These are phyloP conservation scores for Trametes elegans DNA, from an alignment of 768 basidiomycete genomes.

Conservation along the genomic window DNA sequence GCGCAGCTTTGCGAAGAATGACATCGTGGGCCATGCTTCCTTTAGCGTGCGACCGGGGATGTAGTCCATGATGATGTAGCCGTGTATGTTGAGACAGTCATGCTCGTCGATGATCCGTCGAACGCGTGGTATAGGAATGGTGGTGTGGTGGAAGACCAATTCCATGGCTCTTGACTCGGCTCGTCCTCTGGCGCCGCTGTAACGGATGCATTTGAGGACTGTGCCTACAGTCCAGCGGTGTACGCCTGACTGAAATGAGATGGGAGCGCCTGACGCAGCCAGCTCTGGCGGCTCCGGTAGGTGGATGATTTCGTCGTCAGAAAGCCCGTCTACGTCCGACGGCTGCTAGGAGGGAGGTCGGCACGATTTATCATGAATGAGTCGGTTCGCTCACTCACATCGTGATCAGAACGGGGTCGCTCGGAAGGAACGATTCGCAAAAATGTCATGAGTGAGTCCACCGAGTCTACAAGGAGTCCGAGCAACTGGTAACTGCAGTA, in stretches of 20 bases:
- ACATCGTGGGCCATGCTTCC: slow-evolving; percentile 27
- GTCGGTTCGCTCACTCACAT: background rate
- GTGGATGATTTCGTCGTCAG: slow-evolving; percentile 1
- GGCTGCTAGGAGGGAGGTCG: background rate
- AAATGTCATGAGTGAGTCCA: background rate
- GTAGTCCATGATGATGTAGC: slow-evolving; percentile 24
- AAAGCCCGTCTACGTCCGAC: slow-evolving; percentile 6
- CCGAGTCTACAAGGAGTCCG: background rate
- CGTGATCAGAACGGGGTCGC: background rate
- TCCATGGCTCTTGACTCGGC: background rate
- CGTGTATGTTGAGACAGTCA: background rate
- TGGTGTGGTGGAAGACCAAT: slow-evolving; percentile 7
- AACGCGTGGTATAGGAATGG: slow-evolving; percentile 20
- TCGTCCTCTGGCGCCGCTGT: slow-evolving; percentile 9
- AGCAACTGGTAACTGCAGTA: background rate
- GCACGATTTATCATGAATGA: background rate
- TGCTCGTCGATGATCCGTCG: slow-evolving; percentile 5
- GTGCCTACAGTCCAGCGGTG: background rate
- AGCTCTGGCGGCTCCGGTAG: too few species aligned
- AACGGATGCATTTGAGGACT: background rate
- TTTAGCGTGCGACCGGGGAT: slow-evolving; percentile 26
- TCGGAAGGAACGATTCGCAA: background rate
- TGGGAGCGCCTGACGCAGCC: background rate
- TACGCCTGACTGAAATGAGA: background rate
- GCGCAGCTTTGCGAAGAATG: slow-evolving; percentile 22